Percentiles rank a stretch among this genome's conserved stretches.
Evolutionary conservation across 2,329 filamentous ascomycete species (phyloP).

Genomic region (Colletotrichum lini): DNA sequence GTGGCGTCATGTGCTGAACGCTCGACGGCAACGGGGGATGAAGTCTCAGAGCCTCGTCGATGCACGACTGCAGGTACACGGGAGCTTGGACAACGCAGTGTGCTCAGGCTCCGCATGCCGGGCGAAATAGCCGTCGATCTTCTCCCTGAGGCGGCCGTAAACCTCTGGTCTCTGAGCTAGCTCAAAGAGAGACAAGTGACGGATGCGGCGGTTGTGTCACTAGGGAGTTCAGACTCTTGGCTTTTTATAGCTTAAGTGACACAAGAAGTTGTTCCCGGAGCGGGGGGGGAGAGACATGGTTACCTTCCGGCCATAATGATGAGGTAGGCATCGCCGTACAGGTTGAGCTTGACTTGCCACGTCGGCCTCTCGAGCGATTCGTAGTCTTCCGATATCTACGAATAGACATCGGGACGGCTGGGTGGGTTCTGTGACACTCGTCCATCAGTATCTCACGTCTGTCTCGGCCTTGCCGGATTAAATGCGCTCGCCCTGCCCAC

Average conservation of each 20-base stretch:
- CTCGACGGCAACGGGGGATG: slow-evolving; percentile 55
- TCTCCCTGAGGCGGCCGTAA: slow-evolving; percentile 22
- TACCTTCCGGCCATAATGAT: slow-evolving; percentile 53
- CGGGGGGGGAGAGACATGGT: neutral
- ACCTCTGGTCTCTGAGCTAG: slow-evolving; percentile 33
- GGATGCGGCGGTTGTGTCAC: slow-evolving; percentile 43
- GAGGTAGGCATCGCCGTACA: slow-evolving; percentile 49
- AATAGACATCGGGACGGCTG: slow-evolving; percentile 50
- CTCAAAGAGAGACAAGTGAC: slow-evolving; percentile 42
- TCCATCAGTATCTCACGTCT: neutral
- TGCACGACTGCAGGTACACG: slow-evolving; percentile 52
- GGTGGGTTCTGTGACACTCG: slow-evolving; percentile 36
- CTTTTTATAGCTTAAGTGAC: neutral
- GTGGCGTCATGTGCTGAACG: slow-evolving; percentile 53
- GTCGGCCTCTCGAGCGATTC: slow-evolving; percentile 42
- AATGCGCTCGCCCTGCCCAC: slow-evolving; percentile 10
- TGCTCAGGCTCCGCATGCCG: slow-evolving; percentile 40
- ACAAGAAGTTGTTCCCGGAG: neutral
- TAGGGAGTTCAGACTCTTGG: neutral
- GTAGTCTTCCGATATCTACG: slow-evolving; percentile 50
- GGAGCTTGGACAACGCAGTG: slow-evolving; percentile 45
- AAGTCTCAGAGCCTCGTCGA: slow-evolving; percentile 54
- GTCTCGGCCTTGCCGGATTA: neutral
- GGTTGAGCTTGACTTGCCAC: slow-evolving; percentile 45
- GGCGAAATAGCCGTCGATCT: slow-evolving; percentile 43